Percentiles rank a stretch among this genome's conserved stretches.
These are phyloP conservation scores for Tuber brumale DNA, from an alignment of 495 filamentous ascomycete genomes.

Conservation along the genomic window DNA sequence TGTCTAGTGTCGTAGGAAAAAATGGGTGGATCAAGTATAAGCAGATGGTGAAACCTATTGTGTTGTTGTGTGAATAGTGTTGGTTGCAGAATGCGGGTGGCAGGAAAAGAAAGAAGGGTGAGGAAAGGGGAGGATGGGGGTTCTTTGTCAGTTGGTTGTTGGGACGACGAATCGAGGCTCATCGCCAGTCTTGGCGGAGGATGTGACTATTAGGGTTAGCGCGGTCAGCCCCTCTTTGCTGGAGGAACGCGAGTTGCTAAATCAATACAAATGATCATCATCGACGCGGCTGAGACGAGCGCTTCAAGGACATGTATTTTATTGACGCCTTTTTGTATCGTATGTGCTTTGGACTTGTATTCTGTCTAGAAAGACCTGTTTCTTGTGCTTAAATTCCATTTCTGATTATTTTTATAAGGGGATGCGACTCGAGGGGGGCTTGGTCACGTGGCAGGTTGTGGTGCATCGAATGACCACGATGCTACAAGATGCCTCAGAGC, in stretches of 20 bases:
- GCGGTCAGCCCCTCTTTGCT: not conserved
- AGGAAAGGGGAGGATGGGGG: not conserved
- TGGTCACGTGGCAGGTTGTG: not conserved
- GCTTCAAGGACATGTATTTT: not conserved
- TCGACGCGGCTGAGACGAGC: not conserved
- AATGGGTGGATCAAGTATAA: not conserved
- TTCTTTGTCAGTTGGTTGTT: not conserved
- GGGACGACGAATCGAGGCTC: not conserved
- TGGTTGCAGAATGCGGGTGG: not conserved
- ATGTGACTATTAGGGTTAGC: not conserved
- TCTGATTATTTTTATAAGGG: not conserved
- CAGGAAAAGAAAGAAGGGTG: not conserved
- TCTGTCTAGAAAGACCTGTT: not conserved
- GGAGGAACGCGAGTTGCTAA: not conserved
- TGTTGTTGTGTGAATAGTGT: not conserved
- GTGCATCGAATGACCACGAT: not conserved
- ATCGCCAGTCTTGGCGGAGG: not conserved
- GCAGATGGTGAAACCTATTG: not conserved
- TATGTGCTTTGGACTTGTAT: not conserved
- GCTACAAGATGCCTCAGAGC: not conserved
- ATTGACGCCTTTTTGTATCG: not conserved
- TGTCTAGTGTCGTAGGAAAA: not conserved
- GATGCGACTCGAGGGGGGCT: too few relatives aligned
- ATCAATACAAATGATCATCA: not conserved
- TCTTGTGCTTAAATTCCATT: not conserved